Evolutionary conservation across 2,329 filamentous ascomycete species (phyloP).

Genomic region (Gliomastix tumulicola): DNA sequence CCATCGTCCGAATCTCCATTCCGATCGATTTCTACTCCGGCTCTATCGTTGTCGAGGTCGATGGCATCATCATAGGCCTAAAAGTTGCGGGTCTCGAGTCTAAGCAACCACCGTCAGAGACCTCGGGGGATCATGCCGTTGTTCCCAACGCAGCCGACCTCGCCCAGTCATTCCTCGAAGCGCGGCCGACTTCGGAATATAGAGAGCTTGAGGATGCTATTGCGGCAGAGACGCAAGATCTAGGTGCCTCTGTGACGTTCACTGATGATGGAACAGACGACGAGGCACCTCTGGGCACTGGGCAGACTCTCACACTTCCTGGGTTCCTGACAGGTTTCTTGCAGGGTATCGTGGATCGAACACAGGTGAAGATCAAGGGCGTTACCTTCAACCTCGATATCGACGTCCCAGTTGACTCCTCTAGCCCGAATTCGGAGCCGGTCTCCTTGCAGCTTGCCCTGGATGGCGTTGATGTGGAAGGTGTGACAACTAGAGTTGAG

Average conservation of each 20-base stretch:
- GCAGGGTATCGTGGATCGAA: constrained; percentile 66
- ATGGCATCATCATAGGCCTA: constrained; percentile 69
- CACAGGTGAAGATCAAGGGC: constrained; percentile 58
- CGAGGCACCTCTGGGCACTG: constrained; percentile 58
- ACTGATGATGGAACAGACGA: constrained; percentile 59
- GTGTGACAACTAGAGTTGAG: constrained; percentile 41
- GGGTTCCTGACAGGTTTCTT: constrained; percentile 65
- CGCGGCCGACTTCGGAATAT: constrained; percentile 60
- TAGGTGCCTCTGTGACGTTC: constrained; percentile 52
- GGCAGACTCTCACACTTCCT: constrained; percentile 62
- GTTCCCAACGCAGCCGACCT: constrained; percentile 67
- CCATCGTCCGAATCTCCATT: constrained; percentile 72
- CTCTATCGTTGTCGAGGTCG: constrained; percentile 73
- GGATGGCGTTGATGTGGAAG: constrained; percentile 59
- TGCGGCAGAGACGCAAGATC: constrained; percentile 52
- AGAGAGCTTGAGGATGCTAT: constrained; percentile 63
- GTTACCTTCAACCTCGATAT: constrained; percentile 62
- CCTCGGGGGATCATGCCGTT: constrained; percentile 17
- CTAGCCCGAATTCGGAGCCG: constrained; percentile 38
- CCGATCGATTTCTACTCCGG: constrained; percentile 84
- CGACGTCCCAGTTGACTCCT: constrained; percentile 43
- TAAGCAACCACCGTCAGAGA: constrained; percentile 12
- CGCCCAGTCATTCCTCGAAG: constrained; percentile 71
- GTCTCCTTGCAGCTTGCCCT: constrained; percentile 61
- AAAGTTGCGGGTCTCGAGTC: constrained; percentile 44